Evolutionary conservation across 441 rosid genomes (phyloP).

Genomic region (Corymbia calophylla): DNA sequence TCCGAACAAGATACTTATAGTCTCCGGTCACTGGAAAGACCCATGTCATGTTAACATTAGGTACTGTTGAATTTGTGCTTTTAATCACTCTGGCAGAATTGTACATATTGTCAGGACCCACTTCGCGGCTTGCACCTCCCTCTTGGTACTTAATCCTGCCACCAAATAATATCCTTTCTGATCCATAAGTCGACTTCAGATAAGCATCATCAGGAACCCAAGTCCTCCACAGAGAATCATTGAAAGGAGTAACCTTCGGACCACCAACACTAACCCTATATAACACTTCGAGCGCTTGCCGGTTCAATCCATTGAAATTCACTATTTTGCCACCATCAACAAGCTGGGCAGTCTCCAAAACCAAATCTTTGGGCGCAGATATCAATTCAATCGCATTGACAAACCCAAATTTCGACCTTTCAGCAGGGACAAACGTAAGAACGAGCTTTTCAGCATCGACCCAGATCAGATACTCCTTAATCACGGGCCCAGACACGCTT

Average conservation of each 20-base stretch:
- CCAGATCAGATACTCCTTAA: slow-evolving; percentile 63
- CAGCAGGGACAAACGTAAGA: slow-evolving; percentile 41
- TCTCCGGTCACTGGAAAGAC: slow-evolving; percentile 44
- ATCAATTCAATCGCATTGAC: slow-evolving; percentile 83
- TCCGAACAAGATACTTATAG: slow-evolving; percentile 48
- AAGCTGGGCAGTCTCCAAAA: slow-evolving; percentile 42
- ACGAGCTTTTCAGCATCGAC: slow-evolving; percentile 40
- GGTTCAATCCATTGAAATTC: slow-evolving; percentile 30
- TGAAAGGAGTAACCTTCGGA: slow-evolving; percentile 62
- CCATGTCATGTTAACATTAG: slow-evolving; percentile 57
- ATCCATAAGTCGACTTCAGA: slow-evolving; percentile 32
- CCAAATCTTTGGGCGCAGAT: slow-evolving; percentile 80
- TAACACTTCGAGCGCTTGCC: slow-evolving; percentile 48
- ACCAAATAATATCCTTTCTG: slow-evolving; percentile 26
- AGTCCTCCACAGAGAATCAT: slow-evolving; percentile 75
- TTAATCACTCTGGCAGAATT: slow-evolving; percentile 52
- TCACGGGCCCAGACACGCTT: slow-evolving; percentile 14
- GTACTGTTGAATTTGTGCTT: slow-evolving; percentile 36
- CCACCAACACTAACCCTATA: slow-evolving; percentile 70
- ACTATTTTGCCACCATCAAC: slow-evolving; percentile 28
- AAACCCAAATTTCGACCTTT: slow-evolving; percentile 43
- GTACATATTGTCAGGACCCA: slow-evolving; percentile 72
- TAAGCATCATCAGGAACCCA: slow-evolving; percentile 70
- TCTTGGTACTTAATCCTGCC: slow-evolving; percentile 52
- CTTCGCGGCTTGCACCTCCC: slow-evolving; percentile 75